Evolutionary conservation across 306 rosid species (phyloP).

Genomic region (Elaeagnus macrophylla): DNA sequence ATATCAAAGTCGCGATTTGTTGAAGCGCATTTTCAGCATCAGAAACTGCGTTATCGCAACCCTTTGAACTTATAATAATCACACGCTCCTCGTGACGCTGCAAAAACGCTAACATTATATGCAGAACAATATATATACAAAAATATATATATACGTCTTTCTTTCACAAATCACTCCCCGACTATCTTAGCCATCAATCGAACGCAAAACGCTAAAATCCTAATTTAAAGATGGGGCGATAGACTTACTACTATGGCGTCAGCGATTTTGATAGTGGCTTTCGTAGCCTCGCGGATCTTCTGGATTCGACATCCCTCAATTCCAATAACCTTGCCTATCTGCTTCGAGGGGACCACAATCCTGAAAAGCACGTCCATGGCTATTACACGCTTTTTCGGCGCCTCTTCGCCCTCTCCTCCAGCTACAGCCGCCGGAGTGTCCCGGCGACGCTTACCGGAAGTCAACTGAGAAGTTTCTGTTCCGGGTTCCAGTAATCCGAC

Average conservation of each 20-base stretch:
- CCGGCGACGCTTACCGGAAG: constrained; percentile 61
- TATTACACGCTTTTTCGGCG: constrained; percentile 46
- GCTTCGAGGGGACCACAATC: constrained; percentile 74
- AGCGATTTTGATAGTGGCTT: constrained; percentile 75
- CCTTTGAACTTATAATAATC: constrained; percentile 80
- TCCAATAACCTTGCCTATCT: constrained; percentile 96
- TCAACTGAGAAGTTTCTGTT: constrained; percentile 23
- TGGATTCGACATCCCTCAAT: constrained; percentile 80
- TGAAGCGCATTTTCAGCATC: constrained; percentile 86
- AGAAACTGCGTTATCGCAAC: constrained; percentile 45
- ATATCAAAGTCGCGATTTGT: constrained; percentile 62
- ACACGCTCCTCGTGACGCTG: constrained; percentile 95
- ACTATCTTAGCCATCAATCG: constrained; percentile 3
- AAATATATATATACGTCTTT: background rate
- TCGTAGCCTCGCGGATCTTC: constrained; percentile 75
- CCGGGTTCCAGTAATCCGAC: constrained; percentile 19
- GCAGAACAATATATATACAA: background rate
- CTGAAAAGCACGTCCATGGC: constrained; percentile 75
- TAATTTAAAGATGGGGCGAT: background rate
- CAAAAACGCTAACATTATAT: background rate
- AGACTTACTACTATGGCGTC: constrained; percentile 62
- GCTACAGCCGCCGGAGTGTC: constrained; percentile 21
- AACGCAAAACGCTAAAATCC: constrained; percentile 5
- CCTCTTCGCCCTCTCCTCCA: constrained; percentile 26
- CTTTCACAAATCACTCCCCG: background rate